These are phyloP conservation scores for Aspergillus phoenicis DNA, from an alignment of 2,329 filamentous ascomycete genomes.

Conservation along the genomic window DNA sequence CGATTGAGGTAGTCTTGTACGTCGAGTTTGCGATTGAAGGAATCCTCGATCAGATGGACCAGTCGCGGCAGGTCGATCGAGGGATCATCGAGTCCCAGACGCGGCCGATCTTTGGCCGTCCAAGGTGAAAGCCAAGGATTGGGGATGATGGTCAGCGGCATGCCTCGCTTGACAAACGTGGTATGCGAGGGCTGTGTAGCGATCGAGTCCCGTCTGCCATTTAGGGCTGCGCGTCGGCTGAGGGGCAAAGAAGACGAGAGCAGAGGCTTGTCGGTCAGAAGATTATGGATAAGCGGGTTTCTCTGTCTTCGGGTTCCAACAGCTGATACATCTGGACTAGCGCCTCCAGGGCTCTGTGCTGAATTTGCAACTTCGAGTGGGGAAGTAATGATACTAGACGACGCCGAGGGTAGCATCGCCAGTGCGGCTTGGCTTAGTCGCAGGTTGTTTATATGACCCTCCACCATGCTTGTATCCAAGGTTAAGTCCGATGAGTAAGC, in stretches of 20 bases:
- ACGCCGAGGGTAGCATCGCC: constrained; percentile 75
- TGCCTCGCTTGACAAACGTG: constrained; percentile 87
- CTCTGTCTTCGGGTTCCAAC: constrained; percentile 62
- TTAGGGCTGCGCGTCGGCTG: constrained; percentile 57
- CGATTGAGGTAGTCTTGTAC: constrained; percentile 78
- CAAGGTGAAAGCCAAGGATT: constrained; percentile 68
- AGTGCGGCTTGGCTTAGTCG: constrained; percentile 70
- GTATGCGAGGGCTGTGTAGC: constrained; percentile 56
- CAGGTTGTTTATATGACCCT: constrained; percentile 69
- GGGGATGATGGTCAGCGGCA: constrained; percentile 83
- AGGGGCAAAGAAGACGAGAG: constrained; percentile 88
- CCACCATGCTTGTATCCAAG: constrained; percentile 29
- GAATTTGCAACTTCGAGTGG: constrained; percentile 76
- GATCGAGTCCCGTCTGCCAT: constrained; percentile 34
- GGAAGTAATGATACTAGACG: constrained; percentile 86
- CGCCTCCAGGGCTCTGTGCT: constrained; percentile 34
- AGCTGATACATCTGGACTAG: constrained; percentile 43
- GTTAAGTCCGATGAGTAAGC: constrained; percentile 11
- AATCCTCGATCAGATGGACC: constrained; percentile 87
- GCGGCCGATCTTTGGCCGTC: constrained; percentile 64
- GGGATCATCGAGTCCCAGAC: constrained; percentile 73
- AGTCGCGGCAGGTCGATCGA: constrained; percentile 81
- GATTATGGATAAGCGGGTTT: constrained; percentile 92
- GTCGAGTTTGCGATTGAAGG: constrained; percentile 83
- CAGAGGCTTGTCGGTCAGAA: constrained; percentile 91